Evolutionary conservation across 495 filamentous ascomycete genomes (phyloP).

Genomic region (Neurospora terricola): DNA sequence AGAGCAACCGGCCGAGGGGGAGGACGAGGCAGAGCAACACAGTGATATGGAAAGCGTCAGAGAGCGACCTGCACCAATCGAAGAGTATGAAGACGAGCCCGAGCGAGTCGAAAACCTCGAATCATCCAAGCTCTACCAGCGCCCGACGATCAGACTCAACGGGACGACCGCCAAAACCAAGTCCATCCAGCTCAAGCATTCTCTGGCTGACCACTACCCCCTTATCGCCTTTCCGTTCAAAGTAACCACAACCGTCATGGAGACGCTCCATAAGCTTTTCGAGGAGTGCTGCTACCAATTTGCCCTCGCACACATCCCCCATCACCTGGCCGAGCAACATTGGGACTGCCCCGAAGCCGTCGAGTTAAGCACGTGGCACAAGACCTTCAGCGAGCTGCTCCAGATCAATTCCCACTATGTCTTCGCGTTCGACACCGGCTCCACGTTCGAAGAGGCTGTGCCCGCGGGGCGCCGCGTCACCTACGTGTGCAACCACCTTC

Average conservation of each 20-base stretch:
- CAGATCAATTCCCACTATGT: not conserved
- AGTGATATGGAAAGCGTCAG: not conserved
- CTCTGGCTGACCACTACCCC: not conserved
- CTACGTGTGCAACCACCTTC: not conserved
- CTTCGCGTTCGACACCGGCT: not conserved
- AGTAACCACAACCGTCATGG: not conserved
- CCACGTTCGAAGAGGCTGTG: not conserved
- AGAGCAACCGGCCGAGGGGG: not conserved
- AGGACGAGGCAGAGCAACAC: not conserved
- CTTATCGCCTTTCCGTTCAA: not conserved
- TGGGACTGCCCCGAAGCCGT: not conserved
- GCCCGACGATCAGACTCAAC: not conserved
- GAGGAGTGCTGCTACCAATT: not conserved
- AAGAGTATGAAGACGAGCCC: not conserved
- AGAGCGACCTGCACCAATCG: not conserved
- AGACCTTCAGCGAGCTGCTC: not conserved
- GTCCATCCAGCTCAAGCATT: not conserved
- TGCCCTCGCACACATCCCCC: not conserved
- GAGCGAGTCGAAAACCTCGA: not conserved
- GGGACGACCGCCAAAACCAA: not conserved
- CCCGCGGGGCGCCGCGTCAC: not conserved
- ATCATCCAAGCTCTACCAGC: not conserved
- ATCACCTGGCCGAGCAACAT: not conserved
- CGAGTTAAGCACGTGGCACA: not conserved
- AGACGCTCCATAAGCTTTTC: not conserved